phyloP scores from a whole-genome alignment of 441 rosid species.

The Gossypium armourianum region DNA sequence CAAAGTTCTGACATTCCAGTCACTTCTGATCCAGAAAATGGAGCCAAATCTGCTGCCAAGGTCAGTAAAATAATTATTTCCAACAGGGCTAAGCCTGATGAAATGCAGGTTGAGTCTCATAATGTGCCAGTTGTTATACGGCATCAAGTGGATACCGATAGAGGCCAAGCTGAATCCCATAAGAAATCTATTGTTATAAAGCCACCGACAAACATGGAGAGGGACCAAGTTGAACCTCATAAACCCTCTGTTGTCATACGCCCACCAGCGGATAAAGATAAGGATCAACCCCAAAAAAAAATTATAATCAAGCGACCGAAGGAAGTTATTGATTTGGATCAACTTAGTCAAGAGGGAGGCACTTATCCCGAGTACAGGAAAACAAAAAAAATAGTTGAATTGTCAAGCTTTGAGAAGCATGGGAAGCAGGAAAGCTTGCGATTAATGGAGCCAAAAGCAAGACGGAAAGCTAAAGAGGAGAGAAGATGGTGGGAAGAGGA shows the following conservation, averaged over 20 bases:
- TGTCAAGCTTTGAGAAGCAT: constrained; percentile 52
- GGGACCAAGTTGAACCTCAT: constrained; percentile 47
- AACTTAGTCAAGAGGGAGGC: constrained; percentile 61
- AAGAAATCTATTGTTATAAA: constrained; percentile 58
- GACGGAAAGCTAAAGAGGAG: constrained; percentile 52
- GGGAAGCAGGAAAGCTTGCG: constrained; percentile 32
- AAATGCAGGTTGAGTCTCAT: constrained; percentile 40
- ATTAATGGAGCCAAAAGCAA: constrained; percentile 36
- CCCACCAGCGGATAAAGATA: constrained; percentile 60
- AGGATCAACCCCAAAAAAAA: constrained; percentile 61
- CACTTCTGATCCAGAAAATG: constrained; percentile 43
- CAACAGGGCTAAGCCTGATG: constrained; percentile 54
- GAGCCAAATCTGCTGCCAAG: constrained; percentile 42
- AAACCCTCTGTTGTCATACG: constrained; percentile 64
- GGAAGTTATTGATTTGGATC: constrained; percentile 63
- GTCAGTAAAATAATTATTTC: constrained; percentile 62
- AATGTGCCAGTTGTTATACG: constrained; percentile 42
- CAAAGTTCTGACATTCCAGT: constrained; percentile 46
- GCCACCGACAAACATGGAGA: constrained; percentile 50
- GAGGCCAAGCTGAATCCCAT: constrained; percentile 49
- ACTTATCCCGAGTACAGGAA: constrained; percentile 54
- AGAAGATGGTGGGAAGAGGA: constrained; percentile 74
- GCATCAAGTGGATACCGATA: constrained; percentile 47
- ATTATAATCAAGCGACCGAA: constrained; percentile 66
- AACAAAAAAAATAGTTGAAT: constrained; percentile 70